Evolutionary conservation across 345 rosid species (phyloP), one percentile per base, ranked within the genome.

Genomic region (Corymbia maculata): DNA sequence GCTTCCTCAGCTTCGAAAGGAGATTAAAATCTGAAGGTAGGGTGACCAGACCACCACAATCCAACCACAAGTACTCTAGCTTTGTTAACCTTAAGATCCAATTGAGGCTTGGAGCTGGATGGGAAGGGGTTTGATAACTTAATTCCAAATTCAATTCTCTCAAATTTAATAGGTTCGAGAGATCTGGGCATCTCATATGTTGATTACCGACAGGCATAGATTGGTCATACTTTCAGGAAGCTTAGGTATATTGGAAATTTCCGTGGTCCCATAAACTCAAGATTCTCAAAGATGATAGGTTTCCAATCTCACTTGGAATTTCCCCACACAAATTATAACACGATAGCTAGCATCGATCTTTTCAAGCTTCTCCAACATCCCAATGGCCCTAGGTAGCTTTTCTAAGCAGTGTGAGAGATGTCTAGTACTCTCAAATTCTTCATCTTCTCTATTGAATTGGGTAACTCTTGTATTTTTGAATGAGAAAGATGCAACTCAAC

Each of bases 201-300:
- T 8, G 22, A 52, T 1, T 16, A 52, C 3, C 2, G 0, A 21
- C 16, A 52, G 57, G 57, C 8, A 52, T 3, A 52, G 0, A 52
- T 53, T 0, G 26, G 11, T 55, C 28, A 9, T 0, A 55, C 61
- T 57, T 22, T 24, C 0, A 24, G 13, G n/a, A 57, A 57, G 64
- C 6, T 24, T 8, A 22, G 64, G n/a, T 4, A 57, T 1, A 9
- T 55, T 1, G 3, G n/a, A 57, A 24, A 57, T 9, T 4, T 0
- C 2, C 1, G n/a, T 9, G 13, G 13, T 4, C 6, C 6, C 0
- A 0, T 24, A 57, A 57, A 0, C 0, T 9, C 64, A 55, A 59
- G 66, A 59, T 26, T 1, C 30, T 59, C 14, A 26, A 0, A 26
- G 26, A 59, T 10, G 66, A 5, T 5, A 59, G 0, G 5, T 14